Conservation (phyloP, 164 flowering plant species). For the Aristolochia californica region DNA sequence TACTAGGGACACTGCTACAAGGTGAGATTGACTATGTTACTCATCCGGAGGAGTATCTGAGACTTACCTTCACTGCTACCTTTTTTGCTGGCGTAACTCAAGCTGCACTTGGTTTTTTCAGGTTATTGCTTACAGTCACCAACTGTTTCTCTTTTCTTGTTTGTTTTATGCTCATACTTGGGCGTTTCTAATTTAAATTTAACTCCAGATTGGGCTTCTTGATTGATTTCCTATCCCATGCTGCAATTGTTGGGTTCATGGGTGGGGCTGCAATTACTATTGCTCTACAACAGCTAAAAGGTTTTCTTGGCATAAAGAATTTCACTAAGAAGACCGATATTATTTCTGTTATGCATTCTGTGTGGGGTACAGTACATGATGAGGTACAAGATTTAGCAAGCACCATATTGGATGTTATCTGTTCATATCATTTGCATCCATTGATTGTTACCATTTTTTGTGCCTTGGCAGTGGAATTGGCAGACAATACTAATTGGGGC, state of each 20-base stretch:
- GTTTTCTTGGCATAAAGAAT: constrained; percentile 64
- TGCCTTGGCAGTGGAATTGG: constrained; percentile 87
- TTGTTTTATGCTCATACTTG: not conserved
- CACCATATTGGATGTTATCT: not conserved
- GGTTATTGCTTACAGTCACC: constrained; percentile 24
- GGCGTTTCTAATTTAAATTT: not conserved
- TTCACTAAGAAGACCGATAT: constrained; percentile 79
- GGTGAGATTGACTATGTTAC: constrained; percentile 47
- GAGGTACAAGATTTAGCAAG: constrained; percentile 33
- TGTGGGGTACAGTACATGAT: constrained; percentile 46
- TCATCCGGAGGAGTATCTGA: constrained; percentile 39
- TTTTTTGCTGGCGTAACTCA: constrained; percentile 91
- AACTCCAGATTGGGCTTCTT: constrained; percentile 92
- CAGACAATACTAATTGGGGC: constrained; percentile 74
- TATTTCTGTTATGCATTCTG: constrained; percentile 63
- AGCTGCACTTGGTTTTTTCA: constrained; percentile 69
- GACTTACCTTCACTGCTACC: constrained; percentile 91
- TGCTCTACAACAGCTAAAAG: constrained; percentile 91
- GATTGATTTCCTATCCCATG: constrained; percentile 91
- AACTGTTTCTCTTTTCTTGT: not conserved
- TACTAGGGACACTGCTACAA: constrained; percentile 68
- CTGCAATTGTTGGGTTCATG: constrained; percentile 96
- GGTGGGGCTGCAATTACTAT: constrained; percentile 95
- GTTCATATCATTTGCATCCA: not conserved
- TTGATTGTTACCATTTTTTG: not conserved